Conservation (phyloP, 2,329 filamentous ascomycete genomes). For the Rhytidhysteron rufulum region DNA sequence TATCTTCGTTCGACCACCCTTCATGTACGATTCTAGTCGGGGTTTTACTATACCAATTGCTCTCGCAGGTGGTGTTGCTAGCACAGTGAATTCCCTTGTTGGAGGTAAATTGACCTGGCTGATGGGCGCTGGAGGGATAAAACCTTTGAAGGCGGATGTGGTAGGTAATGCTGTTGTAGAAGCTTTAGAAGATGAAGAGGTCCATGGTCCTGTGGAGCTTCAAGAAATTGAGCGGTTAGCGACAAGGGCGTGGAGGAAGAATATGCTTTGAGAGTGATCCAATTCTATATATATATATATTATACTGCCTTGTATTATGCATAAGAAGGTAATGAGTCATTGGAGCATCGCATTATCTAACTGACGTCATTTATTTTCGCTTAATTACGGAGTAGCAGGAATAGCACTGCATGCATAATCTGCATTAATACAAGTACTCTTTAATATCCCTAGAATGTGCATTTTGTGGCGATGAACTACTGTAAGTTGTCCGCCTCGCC, state of each 20-base stretch:
- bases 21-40: constrained; percentile 83
- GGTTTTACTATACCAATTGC: constrained; percentile 83
- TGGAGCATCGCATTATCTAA: too few relatives aligned
- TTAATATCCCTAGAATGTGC: too few relatives aligned
- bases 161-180: constrained; percentile 90
- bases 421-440: too few relatives aligned
- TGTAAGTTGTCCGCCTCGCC: background rate
- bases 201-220: constrained; percentile 73
- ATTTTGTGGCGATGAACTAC: too few relatives aligned
- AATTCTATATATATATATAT: too few relatives aligned
- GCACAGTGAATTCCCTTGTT: constrained; percentile 71
- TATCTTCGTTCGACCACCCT: constrained; percentile 79
- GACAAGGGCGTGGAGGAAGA: constrained; percentile 79
- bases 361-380: too few relatives aligned
- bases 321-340: too few relatives aligned
- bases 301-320: too few relatives aligned
- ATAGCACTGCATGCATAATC: too few relatives aligned
- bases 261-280: constrained; percentile 80
- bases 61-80: constrained; percentile 68
- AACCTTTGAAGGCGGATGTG: constrained; percentile 80
- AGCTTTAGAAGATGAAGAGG: constrained; percentile 68
- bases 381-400: too few relatives aligned
- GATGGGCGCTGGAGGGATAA: constrained; percentile 77
- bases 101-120: constrained; percentile 72
- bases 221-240: constrained; percentile 78